Conservation (phyloP, 2,329 filamentous ascomycete species). For the Simplicillium aogashimaense region DNA sequence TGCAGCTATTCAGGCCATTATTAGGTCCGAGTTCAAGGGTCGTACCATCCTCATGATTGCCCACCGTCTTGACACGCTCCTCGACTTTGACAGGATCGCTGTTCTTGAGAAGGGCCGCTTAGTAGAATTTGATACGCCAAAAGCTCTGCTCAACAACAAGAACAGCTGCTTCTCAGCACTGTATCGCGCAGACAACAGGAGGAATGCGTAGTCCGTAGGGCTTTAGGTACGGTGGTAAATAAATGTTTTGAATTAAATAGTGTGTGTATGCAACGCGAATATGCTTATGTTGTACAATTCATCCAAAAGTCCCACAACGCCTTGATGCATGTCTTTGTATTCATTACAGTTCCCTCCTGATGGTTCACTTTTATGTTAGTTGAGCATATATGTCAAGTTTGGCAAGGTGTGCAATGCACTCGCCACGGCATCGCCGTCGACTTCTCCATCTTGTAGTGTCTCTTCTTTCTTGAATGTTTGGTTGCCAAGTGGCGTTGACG, state of each 20-base stretch:
- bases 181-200: slow-evolving; percentile 13
- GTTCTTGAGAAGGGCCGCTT: slow-evolving; percentile 18
- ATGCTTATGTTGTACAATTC: too few species aligned
- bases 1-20: slow-evolving; percentile 17
- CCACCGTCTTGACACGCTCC: slow-evolving; percentile 19
- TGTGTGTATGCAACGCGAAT: too few species aligned
- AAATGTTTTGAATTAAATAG: too few species aligned
- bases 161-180: slow-evolving; percentile 14
- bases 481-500: too few species aligned
- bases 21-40: slow-evolving; percentile 17
- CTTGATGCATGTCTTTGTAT: background rate
- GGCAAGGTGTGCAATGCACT: slow-evolving; percentile 3
- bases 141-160: slow-evolving; percentile 11
- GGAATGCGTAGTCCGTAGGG: background rate
- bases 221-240: too few species aligned
- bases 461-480: background rate
- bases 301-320: too few species aligned
- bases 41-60: slow-evolving; percentile 24
- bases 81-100: slow-evolving; percentile 22
- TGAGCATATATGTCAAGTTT: slow-evolving; percentile 8
- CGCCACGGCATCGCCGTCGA: background rate
- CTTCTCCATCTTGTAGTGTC: background rate
- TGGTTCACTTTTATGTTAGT: too few species aligned
- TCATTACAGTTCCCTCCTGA: background rate
- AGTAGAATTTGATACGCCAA: slow-evolving; percentile 17